phyloP scores from a whole-genome alignment of 2,329 filamentous ascomycete genomes.

The Pestalotiopsis sp. region DNA sequence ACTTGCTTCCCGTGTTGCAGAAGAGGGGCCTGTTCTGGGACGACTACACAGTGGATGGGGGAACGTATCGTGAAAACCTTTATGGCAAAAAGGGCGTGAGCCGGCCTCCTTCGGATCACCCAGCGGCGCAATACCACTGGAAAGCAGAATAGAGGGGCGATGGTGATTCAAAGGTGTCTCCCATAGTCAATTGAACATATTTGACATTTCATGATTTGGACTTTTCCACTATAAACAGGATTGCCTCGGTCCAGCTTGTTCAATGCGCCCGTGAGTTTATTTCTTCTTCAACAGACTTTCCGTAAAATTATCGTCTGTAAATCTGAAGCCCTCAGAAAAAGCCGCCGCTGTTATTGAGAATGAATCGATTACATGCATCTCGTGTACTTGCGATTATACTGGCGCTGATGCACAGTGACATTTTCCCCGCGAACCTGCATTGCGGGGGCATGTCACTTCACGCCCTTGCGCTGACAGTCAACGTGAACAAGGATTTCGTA shows the following conservation, averaged over 20 bases:
- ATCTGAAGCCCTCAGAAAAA: too few relatives aligned
- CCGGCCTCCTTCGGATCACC: constrained; percentile 5
- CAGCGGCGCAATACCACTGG: constrained; percentile 12
- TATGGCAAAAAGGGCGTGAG: constrained; percentile 3
- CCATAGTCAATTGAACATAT: not conserved
- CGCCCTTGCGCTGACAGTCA: not conserved
- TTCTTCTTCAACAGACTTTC: too few relatives aligned
- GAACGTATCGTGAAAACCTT: constrained; percentile 11
- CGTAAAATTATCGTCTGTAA: too few relatives aligned
- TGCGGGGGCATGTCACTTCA: not conserved
- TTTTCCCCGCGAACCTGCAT: not conserved
- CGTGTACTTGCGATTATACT: not conserved
- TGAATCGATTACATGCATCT: too few relatives aligned
- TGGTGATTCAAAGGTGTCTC: not conserved
- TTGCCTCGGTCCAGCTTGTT: too few relatives aligned
- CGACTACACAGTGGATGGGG: constrained; percentile 10
- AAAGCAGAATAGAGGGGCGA: not conserved
- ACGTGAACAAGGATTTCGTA: not conserved
- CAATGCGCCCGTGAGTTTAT: too few relatives aligned
- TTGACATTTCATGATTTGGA: not conserved
- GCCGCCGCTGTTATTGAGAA: too few relatives aligned
- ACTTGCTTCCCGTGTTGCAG: not conserved
- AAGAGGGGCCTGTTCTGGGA: constrained; percentile 9
- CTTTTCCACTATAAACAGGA: too few relatives aligned
- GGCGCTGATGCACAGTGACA: not conserved